A percentile compares a stretch with the other conserved stretches of the same genome.
Evolutionary conservation across 352 stramenopile species (phyloP).

Genomic region (Phytopythium montanum): DNA sequence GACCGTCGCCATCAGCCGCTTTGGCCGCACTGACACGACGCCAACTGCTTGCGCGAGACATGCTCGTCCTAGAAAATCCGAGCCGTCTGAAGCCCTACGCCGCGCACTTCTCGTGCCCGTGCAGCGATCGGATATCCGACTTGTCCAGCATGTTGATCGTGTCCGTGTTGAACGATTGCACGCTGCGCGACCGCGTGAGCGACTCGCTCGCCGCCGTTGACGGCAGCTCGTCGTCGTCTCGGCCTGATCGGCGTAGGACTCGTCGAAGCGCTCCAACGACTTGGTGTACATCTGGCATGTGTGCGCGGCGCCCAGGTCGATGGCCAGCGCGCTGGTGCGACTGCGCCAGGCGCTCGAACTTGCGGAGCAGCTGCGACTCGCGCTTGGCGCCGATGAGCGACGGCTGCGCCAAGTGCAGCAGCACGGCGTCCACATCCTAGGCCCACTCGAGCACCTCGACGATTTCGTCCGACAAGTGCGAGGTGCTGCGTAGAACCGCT

Average conservation of each 20-base stretch:
- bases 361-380: constrained; percentile 42
- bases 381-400: constrained; percentile 53
- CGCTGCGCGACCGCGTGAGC: constrained; percentile 62
- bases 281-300: constrained; percentile 72
- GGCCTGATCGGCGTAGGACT: constrained; percentile 58
- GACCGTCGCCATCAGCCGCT: constrained; percentile 46
- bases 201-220: constrained; percentile 74
- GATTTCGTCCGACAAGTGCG: constrained; percentile 67
- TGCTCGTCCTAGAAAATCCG: constrained; percentile 78
- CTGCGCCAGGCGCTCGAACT: constrained; percentile 54
- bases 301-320: constrained; percentile 33
- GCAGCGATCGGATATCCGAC: constrained; percentile 56
- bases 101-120: constrained; percentile 62
- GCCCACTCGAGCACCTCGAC: constrained; percentile 67
- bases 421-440: constrained; percentile 64
- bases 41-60: constrained; percentile 73
- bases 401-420: constrained; percentile 53
- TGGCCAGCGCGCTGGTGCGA: constrained; percentile 32
- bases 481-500: constrained; percentile 57
- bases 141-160: constrained; percentile 82
- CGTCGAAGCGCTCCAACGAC: constrained; percentile 61
- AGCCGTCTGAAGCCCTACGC: constrained; percentile 74
- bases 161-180: constrained; percentile 78
- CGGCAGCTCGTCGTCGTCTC: constrained; percentile 33
- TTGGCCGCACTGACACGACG: constrained; percentile 49